Evolutionary conservation across 768 basidiomycete genomes (phyloP), one percentile per base, ranked within the genome.

Genomic region (Boletus sp.): DNA sequence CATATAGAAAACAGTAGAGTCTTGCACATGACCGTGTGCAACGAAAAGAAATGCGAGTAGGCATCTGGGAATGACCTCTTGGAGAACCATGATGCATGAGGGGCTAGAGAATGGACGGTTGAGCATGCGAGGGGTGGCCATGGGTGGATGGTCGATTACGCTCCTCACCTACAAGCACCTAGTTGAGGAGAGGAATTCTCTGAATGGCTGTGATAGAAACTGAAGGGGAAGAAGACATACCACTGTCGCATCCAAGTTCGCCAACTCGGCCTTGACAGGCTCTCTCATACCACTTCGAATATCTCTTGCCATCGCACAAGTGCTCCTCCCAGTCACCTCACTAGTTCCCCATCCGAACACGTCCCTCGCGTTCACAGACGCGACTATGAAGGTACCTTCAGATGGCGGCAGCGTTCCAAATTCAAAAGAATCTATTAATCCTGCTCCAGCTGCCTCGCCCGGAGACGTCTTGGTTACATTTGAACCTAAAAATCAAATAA

Each of bases 281-380:
- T 67, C 59, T 45, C 59, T 61, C 17, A 64, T 39, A 30, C 55
- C 50, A 33, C 33, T 34, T 33, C 56, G 55, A 46, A 45, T 55
- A 45, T 67, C 67, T 21, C 63, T 62, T 11, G 79, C 59, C 45
- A 83, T 68, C 33, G 72, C 71, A 57, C 64, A 70, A 3, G 84
- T 55, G n/a, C 66, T 69, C 58, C 73, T 70, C 7, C 87, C 84
- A 23, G 83, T 68, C 11, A 84, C 61, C 49, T 86, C 85, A 10
- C 73, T 74, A 4, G 72, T 68, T 37, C 74, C 71, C 79, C 81
- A 87, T 9, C 86, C 90, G 5, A 93, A 78, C 11, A 93, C 75
- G 62, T 88, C 83, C 57, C 75, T 68, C 47, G 83, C 75, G 3
- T 75, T 79, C 2, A 70, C 64, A 8, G 82, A 80, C 1, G 79